Evolutionary conservation across 176 grass and related monocot genomes (phyloP), one percentile per base, ranked within the genome.

Genomic region (Bolboschoenus planiculmis): DNA sequence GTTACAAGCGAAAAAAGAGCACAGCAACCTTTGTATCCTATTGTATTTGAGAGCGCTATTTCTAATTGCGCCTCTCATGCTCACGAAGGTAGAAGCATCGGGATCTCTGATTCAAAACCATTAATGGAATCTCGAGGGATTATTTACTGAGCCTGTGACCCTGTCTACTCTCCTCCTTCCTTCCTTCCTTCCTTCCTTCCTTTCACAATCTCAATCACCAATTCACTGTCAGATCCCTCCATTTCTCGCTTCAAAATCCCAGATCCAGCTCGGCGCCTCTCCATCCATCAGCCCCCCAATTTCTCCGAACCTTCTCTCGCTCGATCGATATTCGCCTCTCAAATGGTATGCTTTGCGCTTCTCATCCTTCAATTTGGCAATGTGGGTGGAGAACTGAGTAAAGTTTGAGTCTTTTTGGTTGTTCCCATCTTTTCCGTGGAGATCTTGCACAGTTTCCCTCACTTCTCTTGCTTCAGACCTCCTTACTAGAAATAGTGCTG

Each of bases 221-320:
- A 83, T 83, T 83, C 48, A 24, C n/a, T 78, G 81, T 44, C 70
- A 81, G 89, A 97, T 93, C 86, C 67, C 60, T 75, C 23, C 50
- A 58, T 76, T 57, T 75, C 81, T 74, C 4, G 18, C 40, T 51
- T 26, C 40, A 63, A 73, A 81, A 68, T 51, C 5, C 5, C 84
- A 78, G 78, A 85, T 88, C 82, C 84, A 65, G n/a, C 20, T 51
- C 59, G n/a, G 26, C 78, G 42, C 58, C 31, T 78, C 43, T 37
- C 64, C 43, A n/a, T 37, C 74, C 57, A 60, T n/a, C 47, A 21
- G 24, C n/a, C 51, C 54, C 10, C 24, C 62, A 79, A 65, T 78
- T 61, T 72, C 18, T 24, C 46, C 11, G 29, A 66, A 66, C 4
- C 2, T 46, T n/a, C n/a, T 26, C 34, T 50, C 60, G 64, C 40